Evolutionary conservation across 495 filamentous ascomycete species (phyloP), one percentile per base, ranked within the genome.

Genomic region (Hypoxylon cercidicola): DNA sequence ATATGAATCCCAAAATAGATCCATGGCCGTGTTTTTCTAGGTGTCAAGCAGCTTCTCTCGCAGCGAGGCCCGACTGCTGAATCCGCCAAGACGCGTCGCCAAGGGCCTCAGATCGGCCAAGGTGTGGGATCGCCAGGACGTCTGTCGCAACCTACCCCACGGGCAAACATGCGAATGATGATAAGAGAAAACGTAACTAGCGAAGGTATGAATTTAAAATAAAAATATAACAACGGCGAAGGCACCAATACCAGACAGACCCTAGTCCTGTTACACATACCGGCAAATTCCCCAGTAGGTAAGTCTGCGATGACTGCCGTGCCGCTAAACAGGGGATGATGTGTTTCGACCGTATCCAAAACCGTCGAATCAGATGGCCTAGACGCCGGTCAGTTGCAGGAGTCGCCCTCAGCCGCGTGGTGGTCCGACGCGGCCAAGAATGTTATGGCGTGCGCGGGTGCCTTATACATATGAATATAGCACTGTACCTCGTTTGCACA

Each of bases 21-120:
- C 13, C 19, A 11, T 7, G 20, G 20, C 49, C 35, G 34, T 20
- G n/a, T 16, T 1, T 18, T 23, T 28, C 37, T 3, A 23, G 51
- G 37, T 56, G 7, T 56, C 45, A 18, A 45, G 35, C 15, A 37
- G 4, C 19, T 28, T 2, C 8, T 30, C 30, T 39, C 34, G 28
- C n/a, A 18, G 21, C 28, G 41, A 54, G 18, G 12, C 23, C 4
- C 9, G 19, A 23, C 7, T 45, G 23, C 10, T 40, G 49, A 62
- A 46, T 59, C 54, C 51, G 58, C 55, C 37, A 49, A 59, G 56
- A 34, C 45, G 35, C 32, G 10, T 19, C 10, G 64, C 68, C 68
- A 71, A 67, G 68, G 52, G 57, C 51, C 49, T 71, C 58, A 63
- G 51, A 61, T 71, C 50, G 54, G 64, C 60, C 64, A 68, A 68